phyloP scores from a whole-genome alignment of 2,329 filamentous ascomycete species.

The Penicillium sp. region DNA sequence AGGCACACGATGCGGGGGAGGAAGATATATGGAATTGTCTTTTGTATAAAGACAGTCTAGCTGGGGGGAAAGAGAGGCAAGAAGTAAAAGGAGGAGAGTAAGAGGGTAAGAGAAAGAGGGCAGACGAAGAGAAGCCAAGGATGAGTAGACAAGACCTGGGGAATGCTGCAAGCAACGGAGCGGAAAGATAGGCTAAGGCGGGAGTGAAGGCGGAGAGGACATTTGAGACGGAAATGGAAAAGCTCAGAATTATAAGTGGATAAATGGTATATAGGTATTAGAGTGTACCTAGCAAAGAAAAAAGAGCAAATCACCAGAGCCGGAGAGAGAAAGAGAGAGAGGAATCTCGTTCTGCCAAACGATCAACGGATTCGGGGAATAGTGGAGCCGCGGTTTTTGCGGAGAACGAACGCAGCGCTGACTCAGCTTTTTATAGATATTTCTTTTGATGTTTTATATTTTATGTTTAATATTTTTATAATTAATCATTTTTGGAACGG shows the following conservation, averaged over 20 bases:
- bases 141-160: constrained; percentile 9
- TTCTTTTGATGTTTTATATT: not conserved
- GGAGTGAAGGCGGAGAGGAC: constrained; percentile 8
- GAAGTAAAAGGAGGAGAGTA: not conserved
- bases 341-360: constrained; percentile 25
- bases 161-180: constrained; percentile 11
- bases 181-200: constrained; percentile 10
- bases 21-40: not conserved
- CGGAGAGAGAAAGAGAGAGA: constrained; percentile 16
- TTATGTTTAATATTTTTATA: not conserved
- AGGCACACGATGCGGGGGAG: constrained; percentile 9
- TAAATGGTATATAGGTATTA: not conserved
- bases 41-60: not conserved
- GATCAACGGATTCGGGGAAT: constrained; percentile 30
- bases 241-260: not conserved
- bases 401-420: constrained; percentile 25
- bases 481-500: not conserved
- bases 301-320: constrained; percentile 15
- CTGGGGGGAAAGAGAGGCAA: not conserved
- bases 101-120: constrained; percentile 1
- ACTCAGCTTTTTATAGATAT: not conserved
- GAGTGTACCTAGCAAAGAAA: constrained; percentile 3
- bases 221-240: constrained; percentile 10
- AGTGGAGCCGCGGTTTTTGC: constrained; percentile 29
- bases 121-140: constrained; percentile 5